A percentile compares a stretch with the other conserved stretches of the same genome.
Evolutionary conservation across 106 monocot species (phyloP).

Genomic region (Posidonia australis): DNA sequence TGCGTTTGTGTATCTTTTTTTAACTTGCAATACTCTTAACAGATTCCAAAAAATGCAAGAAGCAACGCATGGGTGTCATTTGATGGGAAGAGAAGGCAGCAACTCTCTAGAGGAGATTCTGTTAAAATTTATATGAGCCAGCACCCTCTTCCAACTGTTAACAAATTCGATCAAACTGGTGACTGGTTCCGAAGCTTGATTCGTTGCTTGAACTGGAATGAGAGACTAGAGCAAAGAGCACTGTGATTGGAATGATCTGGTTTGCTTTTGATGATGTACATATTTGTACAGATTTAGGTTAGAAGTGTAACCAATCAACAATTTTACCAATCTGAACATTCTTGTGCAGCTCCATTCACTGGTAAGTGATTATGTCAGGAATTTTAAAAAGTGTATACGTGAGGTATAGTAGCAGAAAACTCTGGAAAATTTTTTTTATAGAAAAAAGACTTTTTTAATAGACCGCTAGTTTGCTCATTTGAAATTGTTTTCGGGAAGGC

Average conservation of each 20-base stretch:
- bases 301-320: not conserved
- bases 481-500: not conserved
- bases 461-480: not conserved
- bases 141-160: conserved; percentile 95
- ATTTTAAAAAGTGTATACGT: not conserved
- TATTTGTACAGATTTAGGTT: not conserved
- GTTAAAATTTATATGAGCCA: conserved; percentile 82
- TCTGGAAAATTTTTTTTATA: not conserved
- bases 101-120: conserved; percentile 87
- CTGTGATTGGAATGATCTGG: conserved; percentile 20
- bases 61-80: conserved; percentile 99
- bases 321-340: not conserved
- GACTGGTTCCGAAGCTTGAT: conserved; percentile 96
- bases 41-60: conserved; percentile 82
- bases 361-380: not conserved
- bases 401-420: not conserved
- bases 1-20: not conserved
- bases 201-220: conserved; percentile 96
- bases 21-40: no score
- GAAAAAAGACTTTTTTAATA: not conserved
- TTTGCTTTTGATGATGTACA: not conserved
- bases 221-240: conserved; percentile 88
- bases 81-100: conserved; percentile 96
- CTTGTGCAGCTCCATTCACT: not conserved
- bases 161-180: conserved; percentile 94